A percentile compares a stretch with the other conserved stretches of the same genome.
These are phyloP conservation scores for Nyctanthes arbortristis DNA, from an alignment of 257 asterid genomes.

Conservation along the genomic window DNA sequence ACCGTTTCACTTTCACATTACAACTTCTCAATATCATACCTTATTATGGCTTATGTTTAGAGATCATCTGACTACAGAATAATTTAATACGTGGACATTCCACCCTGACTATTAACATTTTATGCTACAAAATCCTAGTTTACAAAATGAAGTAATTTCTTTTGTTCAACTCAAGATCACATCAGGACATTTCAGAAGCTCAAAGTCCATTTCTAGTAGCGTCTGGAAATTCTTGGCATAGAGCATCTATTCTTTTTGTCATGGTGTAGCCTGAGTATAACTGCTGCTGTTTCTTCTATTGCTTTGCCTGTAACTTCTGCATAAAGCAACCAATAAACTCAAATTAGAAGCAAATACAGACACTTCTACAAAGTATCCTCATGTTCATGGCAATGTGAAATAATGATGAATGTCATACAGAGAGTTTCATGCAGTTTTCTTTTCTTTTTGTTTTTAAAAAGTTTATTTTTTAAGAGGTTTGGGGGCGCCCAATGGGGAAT, in stretches of 20 bases:
- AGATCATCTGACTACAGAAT: not conserved
- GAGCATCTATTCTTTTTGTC: slow-evolving; percentile 86
- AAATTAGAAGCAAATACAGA: slow-evolving; percentile 9
- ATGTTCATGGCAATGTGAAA: not conserved
- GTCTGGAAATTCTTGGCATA: slow-evolving; percentile 91
- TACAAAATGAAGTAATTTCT: not conserved
- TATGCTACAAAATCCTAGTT: not conserved
- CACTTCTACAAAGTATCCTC: not conserved
- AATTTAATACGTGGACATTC: too few species aligned
- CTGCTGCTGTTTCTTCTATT: slow-evolving; percentile 95
- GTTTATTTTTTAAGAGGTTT: too few species aligned
- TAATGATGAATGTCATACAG: not conserved
- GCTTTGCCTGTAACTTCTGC: slow-evolving; percentile 96
- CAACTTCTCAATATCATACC: not conserved
- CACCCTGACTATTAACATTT: not conserved
- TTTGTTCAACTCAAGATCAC: not conserved
- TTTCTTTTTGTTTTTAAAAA: not conserved
- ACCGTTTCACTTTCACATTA: not conserved
- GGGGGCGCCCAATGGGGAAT: too few species aligned
- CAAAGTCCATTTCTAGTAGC: slow-evolving; percentile 42
- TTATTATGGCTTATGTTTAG: not conserved
- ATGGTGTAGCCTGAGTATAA: slow-evolving; percentile 78
- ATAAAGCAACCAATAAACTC: slow-evolving; percentile 24
- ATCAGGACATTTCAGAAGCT: slow-evolving; percentile 9
- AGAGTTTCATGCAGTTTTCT: not conserved